These are phyloP conservation scores for Didymellaceae sp. DNA, from an alignment of 2,329 filamentous ascomycete species.

Conservation along the genomic window DNA sequence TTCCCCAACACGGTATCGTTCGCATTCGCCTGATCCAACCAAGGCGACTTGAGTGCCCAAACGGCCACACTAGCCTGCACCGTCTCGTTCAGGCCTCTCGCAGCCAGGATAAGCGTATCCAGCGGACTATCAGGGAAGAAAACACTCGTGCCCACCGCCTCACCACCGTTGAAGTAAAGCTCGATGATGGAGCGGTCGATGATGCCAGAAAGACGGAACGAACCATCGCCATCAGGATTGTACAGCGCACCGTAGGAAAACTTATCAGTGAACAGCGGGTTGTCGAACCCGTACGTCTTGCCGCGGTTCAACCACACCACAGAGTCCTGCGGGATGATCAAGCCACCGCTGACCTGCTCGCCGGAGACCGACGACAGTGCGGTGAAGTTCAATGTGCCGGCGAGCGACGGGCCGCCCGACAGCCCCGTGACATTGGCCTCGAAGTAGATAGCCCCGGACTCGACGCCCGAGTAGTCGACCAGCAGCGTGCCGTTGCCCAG, in stretches of 20 bases:
- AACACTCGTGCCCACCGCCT: constrained; percentile 57
- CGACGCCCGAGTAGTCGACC: constrained; percentile 59
- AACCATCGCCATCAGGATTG: constrained; percentile 30
- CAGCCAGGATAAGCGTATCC: constrained; percentile 42
- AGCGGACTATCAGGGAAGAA: constrained; percentile 59
- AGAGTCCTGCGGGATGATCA: constrained; percentile 53
- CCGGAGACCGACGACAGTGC: constrained; percentile 58
- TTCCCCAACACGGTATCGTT: constrained; percentile 47
- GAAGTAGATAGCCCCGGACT: constrained; percentile 62
- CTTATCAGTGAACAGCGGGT: constrained; percentile 63
- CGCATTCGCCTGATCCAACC: constrained; percentile 40
- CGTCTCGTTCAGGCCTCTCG: constrained; percentile 45
- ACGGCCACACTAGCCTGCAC: constrained; percentile 49
- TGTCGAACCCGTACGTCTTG: constrained; percentile 57
- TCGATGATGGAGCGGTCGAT: constrained; percentile 64
- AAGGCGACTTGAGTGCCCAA: constrained; percentile 49
- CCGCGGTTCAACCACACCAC: constrained; percentile 58
- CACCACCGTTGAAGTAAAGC: constrained; percentile 61
- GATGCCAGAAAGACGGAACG: constrained; percentile 56
- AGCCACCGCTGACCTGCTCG: constrained; percentile 59
- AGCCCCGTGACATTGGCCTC: constrained; percentile 60
- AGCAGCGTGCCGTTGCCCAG: constrained; percentile 58
- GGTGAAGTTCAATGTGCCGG: constrained; percentile 59
- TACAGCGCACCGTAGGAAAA: constrained; percentile 50
- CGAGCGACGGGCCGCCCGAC: constrained; percentile 36